A percentile compares a stretch with the other conserved stretches of the same genome.
phyloP scores from a whole-genome alignment of 768 basidiomycete species.

The Podaxis sp. region DNA sequence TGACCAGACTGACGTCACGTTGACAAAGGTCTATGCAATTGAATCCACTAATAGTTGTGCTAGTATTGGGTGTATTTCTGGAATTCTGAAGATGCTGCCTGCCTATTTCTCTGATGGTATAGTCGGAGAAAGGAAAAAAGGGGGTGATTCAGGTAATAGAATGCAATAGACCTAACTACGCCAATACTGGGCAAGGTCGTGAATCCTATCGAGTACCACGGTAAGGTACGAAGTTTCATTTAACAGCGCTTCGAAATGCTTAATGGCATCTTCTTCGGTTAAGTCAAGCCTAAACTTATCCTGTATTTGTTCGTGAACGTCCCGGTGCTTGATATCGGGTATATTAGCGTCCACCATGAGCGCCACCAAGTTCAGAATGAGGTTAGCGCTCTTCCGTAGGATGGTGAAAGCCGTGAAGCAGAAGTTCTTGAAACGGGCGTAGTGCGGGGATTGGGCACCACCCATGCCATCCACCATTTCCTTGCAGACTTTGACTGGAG shows the following conservation, averaged over 20 bases:
- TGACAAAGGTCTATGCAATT: background rate
- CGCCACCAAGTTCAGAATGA: constrained; percentile 93
- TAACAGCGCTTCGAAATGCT: constrained; percentile 90
- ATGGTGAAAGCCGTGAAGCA: constrained; percentile 98
- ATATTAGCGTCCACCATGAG: constrained; percentile 98
- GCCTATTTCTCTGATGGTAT: no score
- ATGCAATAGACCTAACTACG: constrained; percentile 49
- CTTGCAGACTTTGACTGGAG: constrained; percentile 97
- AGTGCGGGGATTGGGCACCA: constrained; percentile 94
- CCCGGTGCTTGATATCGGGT: constrained; percentile 92
- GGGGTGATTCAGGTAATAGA: background rate
- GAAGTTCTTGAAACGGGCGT: constrained; percentile 92
- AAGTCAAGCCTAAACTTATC: constrained; percentile 96
- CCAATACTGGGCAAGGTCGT: constrained; percentile 90
- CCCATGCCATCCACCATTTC: constrained; percentile 99
- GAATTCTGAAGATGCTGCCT: no score
- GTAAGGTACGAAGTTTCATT: constrained; percentile 96
- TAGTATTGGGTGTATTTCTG: background rate
- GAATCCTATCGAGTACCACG: constrained; percentile 90
- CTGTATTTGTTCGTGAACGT: constrained; percentile 87
- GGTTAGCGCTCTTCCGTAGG: constrained; percentile 93
- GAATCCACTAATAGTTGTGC: background rate
- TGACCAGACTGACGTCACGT: background rate
- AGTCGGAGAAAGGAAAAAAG: no score
- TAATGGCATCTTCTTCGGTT: constrained; percentile 95